Base-by-base conservation (phyloP, 2,329 filamentous ascomycete genomes). In the Dactylella cylindrospora region DNA sequence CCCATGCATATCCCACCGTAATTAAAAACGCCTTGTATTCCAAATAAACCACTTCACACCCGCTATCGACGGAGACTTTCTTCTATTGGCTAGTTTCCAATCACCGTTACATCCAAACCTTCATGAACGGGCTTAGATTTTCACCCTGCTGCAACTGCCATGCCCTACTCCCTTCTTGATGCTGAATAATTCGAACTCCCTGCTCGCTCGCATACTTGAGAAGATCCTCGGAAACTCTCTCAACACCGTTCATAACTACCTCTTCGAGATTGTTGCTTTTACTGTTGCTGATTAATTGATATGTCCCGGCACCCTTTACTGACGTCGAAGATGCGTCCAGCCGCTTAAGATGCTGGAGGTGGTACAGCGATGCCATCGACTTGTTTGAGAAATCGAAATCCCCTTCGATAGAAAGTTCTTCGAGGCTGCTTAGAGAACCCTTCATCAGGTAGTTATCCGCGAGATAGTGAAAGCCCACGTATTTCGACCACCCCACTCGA, bases 351-450 rank as follows among this genome's bases (percentile, higher is more conserved):
- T 13, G 35, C 5, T 40, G 23, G 19, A 52, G 35, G 28, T 33
- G 19, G 22, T 61, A 61, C 20, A 61, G 15, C 10, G 25, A 35
- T 28, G 35, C 8, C 15, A 61, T 12, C 9, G 41, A 45, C 17
- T 25, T 40, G 22, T 61, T 45, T 2, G 26, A 35, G 23, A 47
- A 61, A n/a, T 46, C 40, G 23, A 52, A 61, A 28, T 61, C 54
- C 2, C 54, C 54, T 38, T 61, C 54, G 8, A 61, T 22, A 22
- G 46, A 61, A 13, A 61, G 47, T 25, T 61, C 54, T 38, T 46
- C 46, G 3, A 61, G 40, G 1, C 13, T 23, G 0, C 17, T 13
- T 6, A 61, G 31, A 10, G 41, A 26, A 13, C 36, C 38, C 8
- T 38, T 9, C 2, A 13, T 12, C 6, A 61, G 13, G 15, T 52